Evolutionary conservation across 352 stramenopile genomes (phyloP).

Genomic region (Phytopythium oedochilum): DNA sequence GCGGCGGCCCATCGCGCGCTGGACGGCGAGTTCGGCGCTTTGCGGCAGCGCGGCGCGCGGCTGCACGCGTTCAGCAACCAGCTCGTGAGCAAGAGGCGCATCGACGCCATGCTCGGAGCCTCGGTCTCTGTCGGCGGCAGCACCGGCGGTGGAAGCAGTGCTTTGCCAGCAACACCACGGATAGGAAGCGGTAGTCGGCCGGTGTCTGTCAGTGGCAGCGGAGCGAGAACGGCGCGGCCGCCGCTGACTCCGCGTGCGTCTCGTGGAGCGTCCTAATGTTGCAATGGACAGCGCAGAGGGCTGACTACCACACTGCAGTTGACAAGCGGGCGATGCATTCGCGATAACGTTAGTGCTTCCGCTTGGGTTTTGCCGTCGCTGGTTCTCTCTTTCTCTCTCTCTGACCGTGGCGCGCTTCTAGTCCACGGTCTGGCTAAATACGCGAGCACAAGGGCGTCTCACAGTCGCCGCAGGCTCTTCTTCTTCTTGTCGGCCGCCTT

Average conservation of each 20-base stretch:
- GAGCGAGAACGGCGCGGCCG: not conserved
- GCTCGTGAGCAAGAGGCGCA: slow-evolving; percentile 47
- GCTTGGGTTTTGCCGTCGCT: not conserved
- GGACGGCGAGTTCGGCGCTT: slow-evolving; percentile 30
- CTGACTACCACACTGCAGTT: not conserved
- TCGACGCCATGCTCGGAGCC: slow-evolving; percentile 22
- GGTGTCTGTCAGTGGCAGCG: not conserved
- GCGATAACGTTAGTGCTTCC: slow-evolving; percentile 4
- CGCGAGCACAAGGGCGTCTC: not conserved
- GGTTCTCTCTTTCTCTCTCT: not conserved
- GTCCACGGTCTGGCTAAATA: not conserved
- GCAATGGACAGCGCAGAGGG: not conserved
- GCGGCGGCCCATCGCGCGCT: slow-evolving; percentile 29
- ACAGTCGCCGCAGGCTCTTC: slow-evolving; percentile 4
- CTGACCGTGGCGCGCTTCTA: not conserved
- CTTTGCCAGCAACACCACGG: not conserved
- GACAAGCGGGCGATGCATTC: not conserved
- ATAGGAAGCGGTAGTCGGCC: no score
- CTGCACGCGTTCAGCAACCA: slow-evolving; percentile 69
- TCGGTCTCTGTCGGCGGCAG: not conserved
- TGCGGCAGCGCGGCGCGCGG: slow-evolving; percentile 26
- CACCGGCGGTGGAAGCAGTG: not conserved
- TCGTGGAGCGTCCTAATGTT: not conserved
- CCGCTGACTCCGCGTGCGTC: not conserved
- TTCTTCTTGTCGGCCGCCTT: slow-evolving; percentile 7